phyloP scores from a whole-genome alignment of 2,329 filamentous ascomycete species.

The Blastomyces gilchristii region DNA sequence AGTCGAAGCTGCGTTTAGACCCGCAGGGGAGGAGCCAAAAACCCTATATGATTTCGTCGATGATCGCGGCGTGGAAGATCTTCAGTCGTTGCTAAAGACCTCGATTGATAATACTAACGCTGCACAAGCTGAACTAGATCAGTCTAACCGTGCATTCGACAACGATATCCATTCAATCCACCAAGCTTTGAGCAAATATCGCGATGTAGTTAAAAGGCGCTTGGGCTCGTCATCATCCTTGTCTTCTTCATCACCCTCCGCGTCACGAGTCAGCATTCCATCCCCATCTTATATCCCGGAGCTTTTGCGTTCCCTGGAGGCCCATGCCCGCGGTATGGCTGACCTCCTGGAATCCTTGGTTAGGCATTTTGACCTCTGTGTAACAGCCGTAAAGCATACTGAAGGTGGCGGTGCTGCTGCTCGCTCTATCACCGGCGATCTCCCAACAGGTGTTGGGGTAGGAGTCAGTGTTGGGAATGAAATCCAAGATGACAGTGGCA shows the following conservation, averaged over 20 bases:
- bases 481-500: conserved; percentile 24
- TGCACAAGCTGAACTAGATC: conserved; percentile 48
- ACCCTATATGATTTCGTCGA: conserved; percentile 59
- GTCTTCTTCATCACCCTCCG: conserved; percentile 28
- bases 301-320: conserved; percentile 54
- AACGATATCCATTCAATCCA: conserved; percentile 59
- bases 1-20: conserved; percentile 48
- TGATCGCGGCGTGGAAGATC: conserved; percentile 48
- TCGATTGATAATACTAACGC: conserved; percentile 52
- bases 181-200: conserved; percentile 42
- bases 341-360: conserved; percentile 69
- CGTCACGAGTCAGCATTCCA: conserved; percentile 23
- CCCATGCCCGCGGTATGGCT: conserved; percentile 73
- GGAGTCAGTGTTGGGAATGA: conserved; percentile 25
- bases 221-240: conserved; percentile 15
- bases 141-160: conserved; percentile 57
- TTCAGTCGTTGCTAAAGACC: conserved; percentile 46
- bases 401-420: conserved; percentile 65
- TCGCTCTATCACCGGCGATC: conserved; percentile 55
- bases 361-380: conserved; percentile 84
- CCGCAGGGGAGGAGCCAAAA: conserved; percentile 39
- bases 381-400: conserved; percentile 81
- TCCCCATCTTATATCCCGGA: conserved; percentile 39
- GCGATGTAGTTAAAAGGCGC: conserved; percentile 25
- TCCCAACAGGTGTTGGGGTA: conserved; percentile 40